A percentile compares a stretch with the other conserved stretches of the same genome.
phyloP scores from a whole-genome alignment of 2,329 filamentous ascomycete genomes.

The Penicillium sp. region DNA sequence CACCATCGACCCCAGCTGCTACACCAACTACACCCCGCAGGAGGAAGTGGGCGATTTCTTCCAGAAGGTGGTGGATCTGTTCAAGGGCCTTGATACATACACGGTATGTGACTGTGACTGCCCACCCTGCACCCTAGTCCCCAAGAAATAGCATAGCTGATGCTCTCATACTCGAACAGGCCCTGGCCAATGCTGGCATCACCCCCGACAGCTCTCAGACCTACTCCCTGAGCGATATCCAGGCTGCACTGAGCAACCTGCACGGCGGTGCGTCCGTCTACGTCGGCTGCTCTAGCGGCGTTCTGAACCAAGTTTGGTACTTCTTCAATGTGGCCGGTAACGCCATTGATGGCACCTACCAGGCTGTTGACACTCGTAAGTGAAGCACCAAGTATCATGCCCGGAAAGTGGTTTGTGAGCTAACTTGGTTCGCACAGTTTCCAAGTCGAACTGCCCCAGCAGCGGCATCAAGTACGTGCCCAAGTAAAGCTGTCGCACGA shows the following conservation, averaged over 20 bases:
- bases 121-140: too few relatives aligned
- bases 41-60: conserved; percentile 63
- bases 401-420: not conserved
- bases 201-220: conserved; percentile 52
- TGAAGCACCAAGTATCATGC: conserved; percentile 6
- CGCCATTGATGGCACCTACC: conserved; percentile 63
- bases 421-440: conserved; percentile 19
- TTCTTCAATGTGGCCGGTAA: conserved; percentile 56
- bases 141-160: not conserved
- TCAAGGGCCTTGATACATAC: conserved; percentile 59
- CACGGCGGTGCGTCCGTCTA: conserved; percentile 54
- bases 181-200: conserved; percentile 59
- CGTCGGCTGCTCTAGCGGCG: conserved; percentile 52
- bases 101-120: conserved; percentile 34
- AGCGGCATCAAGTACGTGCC: conserved; percentile 67
- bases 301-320: conserved; percentile 60
- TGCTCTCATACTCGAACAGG: conserved; percentile 31
- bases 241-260: conserved; percentile 51
- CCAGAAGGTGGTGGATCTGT: conserved; percentile 56
- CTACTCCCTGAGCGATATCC: conserved; percentile 55
- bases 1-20: conserved; percentile 67
- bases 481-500: conserved; percentile 45
- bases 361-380: conserved; percentile 54
- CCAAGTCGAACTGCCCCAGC: conserved; percentile 61
- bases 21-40: conserved; percentile 56